Evolutionary conservation across 2,329 filamentous ascomycete genomes (phyloP).

Genomic region (Sphaerulina populicola): DNA sequence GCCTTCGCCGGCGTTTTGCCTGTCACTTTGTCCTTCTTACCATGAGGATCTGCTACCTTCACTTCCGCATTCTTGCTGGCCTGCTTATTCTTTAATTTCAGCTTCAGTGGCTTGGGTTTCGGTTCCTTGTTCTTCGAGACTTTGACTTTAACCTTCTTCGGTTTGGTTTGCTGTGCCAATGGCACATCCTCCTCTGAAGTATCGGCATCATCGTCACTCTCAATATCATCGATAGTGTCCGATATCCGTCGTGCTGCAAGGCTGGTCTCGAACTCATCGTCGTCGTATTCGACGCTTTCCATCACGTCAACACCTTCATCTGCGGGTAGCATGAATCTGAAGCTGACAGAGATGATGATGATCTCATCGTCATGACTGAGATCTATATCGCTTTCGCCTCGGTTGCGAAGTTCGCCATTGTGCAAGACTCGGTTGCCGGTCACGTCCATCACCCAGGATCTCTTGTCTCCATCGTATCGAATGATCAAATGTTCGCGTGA

Average conservation of each 20-base stretch:
- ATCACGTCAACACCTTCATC: conserved; percentile 42
- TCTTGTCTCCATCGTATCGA: conserved; percentile 55
- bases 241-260: conserved; percentile 32
- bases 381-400: conserved; percentile 45
- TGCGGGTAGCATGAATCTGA: conserved; percentile 62
- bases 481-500: conserved; percentile 68
- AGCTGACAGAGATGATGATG: conserved; percentile 62
- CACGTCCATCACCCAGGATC: conserved; percentile 58
- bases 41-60: neutral
- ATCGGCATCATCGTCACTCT: conserved; percentile 47
- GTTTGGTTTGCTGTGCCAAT: conserved; percentile 7
- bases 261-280: conserved; percentile 9
- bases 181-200: conserved; percentile 11
- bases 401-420: conserved; percentile 44
- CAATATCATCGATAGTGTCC: conserved; percentile 45
- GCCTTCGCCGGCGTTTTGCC: conserved; percentile 4
- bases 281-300: conserved; percentile 32
- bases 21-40: conserved; percentile 12
- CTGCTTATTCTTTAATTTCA: conserved; percentile 15
- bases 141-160: conserved; percentile 5
- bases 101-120: conserved; percentile 14
- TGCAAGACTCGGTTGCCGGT: conserved; percentile 63
- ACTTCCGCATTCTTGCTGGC: conserved; percentile 8
- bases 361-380: conserved; percentile 59
- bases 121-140: conserved; percentile 10